phyloP scores from a whole-genome alignment of 352 stramenopile species.

The Phytopythium delawarense region DNA sequence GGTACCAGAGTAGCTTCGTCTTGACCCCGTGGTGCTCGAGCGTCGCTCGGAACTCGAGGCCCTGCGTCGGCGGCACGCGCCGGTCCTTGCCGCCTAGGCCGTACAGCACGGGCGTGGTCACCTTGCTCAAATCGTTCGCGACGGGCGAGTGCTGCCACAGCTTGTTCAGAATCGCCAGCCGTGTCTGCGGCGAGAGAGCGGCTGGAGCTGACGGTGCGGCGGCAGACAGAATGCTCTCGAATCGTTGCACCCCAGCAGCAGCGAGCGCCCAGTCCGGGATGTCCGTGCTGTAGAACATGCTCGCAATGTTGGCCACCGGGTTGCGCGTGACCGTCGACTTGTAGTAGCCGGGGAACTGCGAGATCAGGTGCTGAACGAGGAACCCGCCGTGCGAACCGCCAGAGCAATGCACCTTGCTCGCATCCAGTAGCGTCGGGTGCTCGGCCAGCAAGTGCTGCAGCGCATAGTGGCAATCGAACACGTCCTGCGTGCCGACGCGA shows the following conservation, averaged over 20 bases:
- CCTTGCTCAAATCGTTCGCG: conserved; percentile 74
- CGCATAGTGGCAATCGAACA: conserved; percentile 90
- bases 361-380: conserved; percentile 90
- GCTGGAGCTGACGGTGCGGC: conserved; percentile 18
- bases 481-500: conserved; percentile 89
- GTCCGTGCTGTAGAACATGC: conserved; percentile 92
- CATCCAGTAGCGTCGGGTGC: conserved; percentile 56
- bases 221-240: conserved; percentile 80
- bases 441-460: conserved; percentile 69
- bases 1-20: conserved; percentile 68
- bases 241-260: conserved; percentile 72
- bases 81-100: conserved; percentile 90
- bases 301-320: conserved; percentile 93
- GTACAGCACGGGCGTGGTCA: conserved; percentile 89
- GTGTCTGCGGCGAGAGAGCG: conserved; percentile 39
- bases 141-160: conserved; percentile 91
- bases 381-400: conserved; percentile 96
- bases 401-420: conserved; percentile 85
- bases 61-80: conserved; percentile 89
- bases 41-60: conserved; percentile 91
- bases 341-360: conserved; percentile 94
- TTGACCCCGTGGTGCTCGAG: conserved; percentile 53
- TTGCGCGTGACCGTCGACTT: conserved; percentile 88
- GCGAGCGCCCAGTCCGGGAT: conserved; percentile 97
- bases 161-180: conserved; percentile 54